These are phyloP conservation scores for Bertia moriformis DNA, from an alignment of 2,329 filamentous ascomycete species.

Conservation along the genomic window DNA sequence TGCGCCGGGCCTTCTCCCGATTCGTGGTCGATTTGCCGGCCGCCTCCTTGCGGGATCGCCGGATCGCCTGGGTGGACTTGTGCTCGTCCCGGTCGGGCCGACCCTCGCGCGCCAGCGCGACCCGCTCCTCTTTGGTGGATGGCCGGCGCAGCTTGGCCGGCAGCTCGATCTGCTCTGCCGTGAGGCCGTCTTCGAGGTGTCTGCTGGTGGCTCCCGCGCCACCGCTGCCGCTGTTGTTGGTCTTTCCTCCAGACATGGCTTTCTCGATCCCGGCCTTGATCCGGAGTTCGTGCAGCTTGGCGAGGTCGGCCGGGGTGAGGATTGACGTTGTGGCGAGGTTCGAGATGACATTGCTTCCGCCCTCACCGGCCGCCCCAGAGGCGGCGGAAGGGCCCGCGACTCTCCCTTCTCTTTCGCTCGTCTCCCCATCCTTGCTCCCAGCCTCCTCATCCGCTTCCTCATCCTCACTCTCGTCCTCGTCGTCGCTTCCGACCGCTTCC, in stretches of 20 bases:
- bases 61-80: conserved; percentile 70
- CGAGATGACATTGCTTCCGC: too few relatives aligned
- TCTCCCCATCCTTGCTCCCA: conserved; percentile 28
- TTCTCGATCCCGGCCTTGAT: conserved; percentile 59
- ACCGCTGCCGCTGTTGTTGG: conserved; percentile 26
- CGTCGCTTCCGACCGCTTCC: conserved; percentile 15
- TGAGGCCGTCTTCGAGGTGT: conserved; percentile 76
- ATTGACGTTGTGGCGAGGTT: conserved; percentile 86
- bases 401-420: conserved; percentile 14
- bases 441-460: conserved; percentile 24
- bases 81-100: conserved; percentile 67
- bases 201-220: conserved; percentile 35
- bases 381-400: conserved; percentile 3
- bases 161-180: conserved; percentile 81
- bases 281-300: conserved; percentile 81
- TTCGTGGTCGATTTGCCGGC: conserved; percentile 95
- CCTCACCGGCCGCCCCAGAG: not conserved
- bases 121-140: conserved; percentile 75
- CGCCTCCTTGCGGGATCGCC: conserved; percentile 73
- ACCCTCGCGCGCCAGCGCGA: conserved; percentile 70
- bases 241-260: too few relatives aligned
- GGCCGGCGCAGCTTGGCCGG: conserved; percentile 62
- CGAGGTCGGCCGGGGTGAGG: conserved; percentile 84
- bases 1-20: conserved; percentile 87
- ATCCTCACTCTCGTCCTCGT: conserved; percentile 14